Evolutionary conservation across 345 rosid genomes (phyloP), one percentile per base, ranked within the genome.

Genomic region (Rhizophora apiculata): DNA sequence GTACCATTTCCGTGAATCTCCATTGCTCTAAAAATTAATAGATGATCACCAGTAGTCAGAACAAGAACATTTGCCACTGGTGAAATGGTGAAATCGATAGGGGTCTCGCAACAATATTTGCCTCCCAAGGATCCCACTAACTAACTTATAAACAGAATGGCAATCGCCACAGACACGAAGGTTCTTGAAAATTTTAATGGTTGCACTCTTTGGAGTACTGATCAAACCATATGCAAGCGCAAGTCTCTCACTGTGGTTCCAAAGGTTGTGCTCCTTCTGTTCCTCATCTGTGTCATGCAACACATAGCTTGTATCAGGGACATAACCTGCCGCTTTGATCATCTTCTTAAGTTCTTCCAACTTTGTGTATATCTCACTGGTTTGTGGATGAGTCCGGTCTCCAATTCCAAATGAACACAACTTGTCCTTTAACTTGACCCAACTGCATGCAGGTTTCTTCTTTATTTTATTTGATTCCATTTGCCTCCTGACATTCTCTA

Each of bases 221-320:
- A 89, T 83, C 81, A 90, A 76, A 27, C 83, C 82, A 55, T 82
- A 93, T 48, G 92, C 92, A 65, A 93, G 96, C 18, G 98, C 98
- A 1, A 93, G 87, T 82, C 94, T 86, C 80, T 90, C 97, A 39
- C 97, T 89, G 62, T 91, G 97, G 70, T 84, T 88, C 98, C 97
- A 89, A 48, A 90, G 91, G 75, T 85, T 86, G 27, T 89, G 93
- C 66, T 90, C 98, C 76, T 89, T 93, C 55, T 91, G 96, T 76
- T 93, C 98, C 73, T 89, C 98, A 73, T 93, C 93, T 32, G 93
- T 90, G 68, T 93, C 98, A 60, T 90, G 98, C 82, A 90, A 79
- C 24, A 92, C 86, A 62, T 77, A 77, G 84, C 91, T 87, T 21
- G 91, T 93, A 66, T 93, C 92, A 19, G 97, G 83, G 26, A 90